Conservation (phyloP, 495 filamentous ascomycete genomes). For the Aspergillus diversus region DNA sequence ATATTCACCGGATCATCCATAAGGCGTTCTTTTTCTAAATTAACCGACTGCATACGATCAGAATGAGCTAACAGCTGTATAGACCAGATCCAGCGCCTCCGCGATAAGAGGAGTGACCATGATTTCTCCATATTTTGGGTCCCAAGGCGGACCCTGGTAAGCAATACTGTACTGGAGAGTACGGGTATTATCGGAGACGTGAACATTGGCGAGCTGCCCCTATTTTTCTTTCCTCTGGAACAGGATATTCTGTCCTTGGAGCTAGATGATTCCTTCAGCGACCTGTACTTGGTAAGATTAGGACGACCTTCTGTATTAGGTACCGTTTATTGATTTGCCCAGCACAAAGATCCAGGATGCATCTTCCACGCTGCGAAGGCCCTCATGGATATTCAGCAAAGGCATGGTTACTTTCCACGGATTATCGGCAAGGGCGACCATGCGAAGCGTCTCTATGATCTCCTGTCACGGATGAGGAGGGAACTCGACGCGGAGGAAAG, state of each 20-base stretch:
- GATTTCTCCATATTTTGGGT: slow-evolving; percentile 95
- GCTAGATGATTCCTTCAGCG: slow-evolving; percentile 81
- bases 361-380: slow-evolving; percentile 87
- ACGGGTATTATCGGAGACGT: slow-evolving; percentile 92
- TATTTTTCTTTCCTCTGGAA: slow-evolving; percentile 90
- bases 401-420: slow-evolving; percentile 90
- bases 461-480: slow-evolving; percentile 90
- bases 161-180: slow-evolving; percentile 90
- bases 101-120: slow-evolving; percentile 82
- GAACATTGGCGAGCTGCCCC: slow-evolving; percentile 79
- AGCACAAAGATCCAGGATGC: slow-evolving; percentile 88
- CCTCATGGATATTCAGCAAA: slow-evolving; percentile 92
- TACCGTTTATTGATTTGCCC: not conserved
- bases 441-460: slow-evolving; percentile 83
- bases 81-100: slow-evolving; percentile 92
- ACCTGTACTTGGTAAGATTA: slow-evolving; percentile 74
- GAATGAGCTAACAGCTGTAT: slow-evolving; percentile 57
- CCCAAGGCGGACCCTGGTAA: slow-evolving; percentile 87
- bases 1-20: slow-evolving; percentile 43
- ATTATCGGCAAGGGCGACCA: slow-evolving; percentile 97
- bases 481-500: slow-evolving; percentile 84
- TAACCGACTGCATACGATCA: slow-evolving; percentile 54
- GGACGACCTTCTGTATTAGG: not conserved
- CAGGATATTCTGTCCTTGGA: slow-evolving; percentile 90
- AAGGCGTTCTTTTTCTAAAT: slow-evolving; percentile 44